Base-by-base conservation (phyloP, 495 filamentous ascomycete species). In the Venustampulla echinocandica region DNA sequence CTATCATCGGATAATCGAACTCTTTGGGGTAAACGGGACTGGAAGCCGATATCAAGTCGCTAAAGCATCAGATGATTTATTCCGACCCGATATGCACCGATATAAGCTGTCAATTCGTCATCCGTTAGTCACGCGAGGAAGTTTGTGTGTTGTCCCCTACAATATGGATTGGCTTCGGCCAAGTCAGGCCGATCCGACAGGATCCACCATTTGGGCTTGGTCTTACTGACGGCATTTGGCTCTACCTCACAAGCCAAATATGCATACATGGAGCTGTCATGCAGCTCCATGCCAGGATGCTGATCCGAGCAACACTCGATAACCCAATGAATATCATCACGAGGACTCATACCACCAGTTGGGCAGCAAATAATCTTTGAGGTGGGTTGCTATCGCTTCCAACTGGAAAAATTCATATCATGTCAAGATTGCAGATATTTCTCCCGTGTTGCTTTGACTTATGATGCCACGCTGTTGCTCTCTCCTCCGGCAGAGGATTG, bases 321-420 rank as follows among this genome's bases (percentile, higher is more conserved):
- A 17, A 38, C 34, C 39, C 41, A 38, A 44, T 44, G 30, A 4
- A 23, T 27, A n/a, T 37, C 27, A 38, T 53, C 50, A 53, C 50
- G 44, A 53, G 50, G 32, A 13, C 50, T 19, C n/a, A 10, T 37
- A 28, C 20, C 14, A 34, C n/a, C 15, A 20, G 10, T 50, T 45
- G 41, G 48, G 48, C 42, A 44, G 14, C 44, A 28, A 47, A 23
- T 37, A 4, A 14, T 28, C 15, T 10, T 10, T 20, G 20, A 50
- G 9, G 33, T 15, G 23, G 47, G 14, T 43, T 43, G 10, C 10
- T 14, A 18, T 42, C 43, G 42, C 35, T 52, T 50, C 17, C 9
- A 37, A 15, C n/a, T 42, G 48, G 41, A 18, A 30, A 18, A 25
- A 9, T 9, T 21, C 17, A 36, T 30, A 19, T 30, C 7, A 30